Conservation (phyloP, 306 rosid species). For the Cicer yamashitae region DNA sequence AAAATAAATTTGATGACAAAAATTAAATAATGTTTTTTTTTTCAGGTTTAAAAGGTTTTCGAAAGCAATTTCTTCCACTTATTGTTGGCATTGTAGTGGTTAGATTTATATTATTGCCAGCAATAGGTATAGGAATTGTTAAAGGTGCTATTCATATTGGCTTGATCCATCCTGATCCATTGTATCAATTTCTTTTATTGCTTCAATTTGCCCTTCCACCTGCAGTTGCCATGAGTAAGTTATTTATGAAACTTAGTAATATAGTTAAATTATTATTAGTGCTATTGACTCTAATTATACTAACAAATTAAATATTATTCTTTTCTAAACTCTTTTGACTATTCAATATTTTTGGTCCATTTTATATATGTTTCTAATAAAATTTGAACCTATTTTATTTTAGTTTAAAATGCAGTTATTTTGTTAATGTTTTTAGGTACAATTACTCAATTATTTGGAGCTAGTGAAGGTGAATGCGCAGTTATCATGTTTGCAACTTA, state of each 20-base stretch:
- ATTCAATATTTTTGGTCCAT: too few relatives aligned
- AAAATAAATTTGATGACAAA: constrained; percentile 10
- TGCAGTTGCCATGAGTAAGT: constrained; percentile 48
- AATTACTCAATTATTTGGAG: constrained; percentile 42
- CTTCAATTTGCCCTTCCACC: constrained; percentile 57
- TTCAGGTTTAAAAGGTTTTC: constrained; percentile 50
- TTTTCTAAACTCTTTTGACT: too few relatives aligned
- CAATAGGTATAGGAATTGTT: constrained; percentile 46
- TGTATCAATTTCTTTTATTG: constrained; percentile 50
- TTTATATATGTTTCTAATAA: not conserved
- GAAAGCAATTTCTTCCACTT: constrained; percentile 1
- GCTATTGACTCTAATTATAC: too few relatives aligned
- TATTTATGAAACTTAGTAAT: not conserved
- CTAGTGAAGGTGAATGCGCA: constrained; percentile 41
- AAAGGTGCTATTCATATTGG: constrained; percentile 51
- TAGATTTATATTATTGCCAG: constrained; percentile 46
- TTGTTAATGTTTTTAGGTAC: constrained; percentile 18
- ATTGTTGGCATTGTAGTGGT: constrained; percentile 44
- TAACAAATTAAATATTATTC: too few relatives aligned
- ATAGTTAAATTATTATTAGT: too few relatives aligned
- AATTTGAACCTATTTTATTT: not conserved
- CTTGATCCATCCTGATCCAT: constrained; percentile 48
- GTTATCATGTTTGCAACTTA: constrained; percentile 39
- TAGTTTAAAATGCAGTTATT: not conserved
- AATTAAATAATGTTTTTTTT: not conserved